phyloP scores from a whole-genome alignment of 345 rosid genomes.

The Pugionium dolabratum region DNA sequence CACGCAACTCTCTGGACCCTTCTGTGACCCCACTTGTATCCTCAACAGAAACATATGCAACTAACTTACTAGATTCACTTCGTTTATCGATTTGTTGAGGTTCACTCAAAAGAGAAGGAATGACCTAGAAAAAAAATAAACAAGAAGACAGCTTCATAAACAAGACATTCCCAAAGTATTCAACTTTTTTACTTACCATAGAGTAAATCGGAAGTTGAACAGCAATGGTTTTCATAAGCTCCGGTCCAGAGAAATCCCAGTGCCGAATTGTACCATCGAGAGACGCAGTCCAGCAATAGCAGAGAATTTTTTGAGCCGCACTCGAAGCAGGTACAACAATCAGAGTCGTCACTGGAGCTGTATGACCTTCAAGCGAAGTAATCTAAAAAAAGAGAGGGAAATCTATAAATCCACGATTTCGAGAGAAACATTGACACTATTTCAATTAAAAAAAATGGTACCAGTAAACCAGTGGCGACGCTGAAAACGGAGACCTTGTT shows the following conservation, averaged over 20 bases:
- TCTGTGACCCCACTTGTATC: constrained; percentile 40
- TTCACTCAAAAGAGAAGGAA: constrained; percentile 61
- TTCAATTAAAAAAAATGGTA: constrained; percentile 2
- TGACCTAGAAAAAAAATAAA: constrained; percentile 50
- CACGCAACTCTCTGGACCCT: constrained; percentile 43
- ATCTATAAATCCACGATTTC: neutral
- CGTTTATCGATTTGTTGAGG: constrained; percentile 39
- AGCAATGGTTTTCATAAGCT: constrained; percentile 68
- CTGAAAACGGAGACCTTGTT: constrained; percentile 79
- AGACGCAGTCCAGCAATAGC: constrained; percentile 92
- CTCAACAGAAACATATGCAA: constrained; percentile 72
- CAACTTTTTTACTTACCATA: constrained; percentile 50
- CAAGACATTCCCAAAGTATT: neutral
- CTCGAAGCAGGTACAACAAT: constrained; percentile 66
- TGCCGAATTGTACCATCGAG: constrained; percentile 85
- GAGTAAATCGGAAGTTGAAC: constrained; percentile 64
- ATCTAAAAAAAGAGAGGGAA: constrained; percentile 39
- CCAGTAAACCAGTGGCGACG: constrained; percentile 83
- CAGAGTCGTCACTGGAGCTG: constrained; percentile 70
- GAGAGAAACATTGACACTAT: neutral
- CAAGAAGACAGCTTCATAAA: constrained; percentile 14
- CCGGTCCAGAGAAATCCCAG: constrained; percentile 88
- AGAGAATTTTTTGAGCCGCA: constrained; percentile 57
- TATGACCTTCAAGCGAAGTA: constrained; percentile 78
- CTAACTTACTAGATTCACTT: constrained; percentile 44